Evolutionary conservation across 331 rosid species (phyloP).

Genomic region (Arachis monticola): DNA sequence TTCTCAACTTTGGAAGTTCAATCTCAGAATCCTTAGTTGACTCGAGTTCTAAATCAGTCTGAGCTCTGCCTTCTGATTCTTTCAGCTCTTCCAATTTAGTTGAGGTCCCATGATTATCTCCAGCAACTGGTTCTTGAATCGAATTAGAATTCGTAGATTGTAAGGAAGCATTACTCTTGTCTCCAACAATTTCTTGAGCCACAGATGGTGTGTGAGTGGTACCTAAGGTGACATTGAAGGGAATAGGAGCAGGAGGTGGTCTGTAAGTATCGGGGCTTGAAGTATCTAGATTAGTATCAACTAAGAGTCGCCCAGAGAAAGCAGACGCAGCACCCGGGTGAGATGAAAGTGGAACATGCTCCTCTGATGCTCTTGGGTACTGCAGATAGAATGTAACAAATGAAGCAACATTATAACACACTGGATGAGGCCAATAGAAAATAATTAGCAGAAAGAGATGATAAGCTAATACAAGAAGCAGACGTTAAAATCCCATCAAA

Average conservation of each 20-base stretch:
- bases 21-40: conserved; percentile 57
- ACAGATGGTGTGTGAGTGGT: conserved; percentile 59
- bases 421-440: conserved; percentile 11
- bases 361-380: conserved; percentile 74
- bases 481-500: conserved; percentile 13
- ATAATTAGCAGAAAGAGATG: neutral
- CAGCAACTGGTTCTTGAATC: conserved; percentile 60
- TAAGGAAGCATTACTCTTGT: conserved; percentile 57
- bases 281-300: conserved; percentile 84
- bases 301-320: conserved; percentile 67
- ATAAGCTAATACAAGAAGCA: neutral
- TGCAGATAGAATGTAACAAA: conserved; percentile 48
- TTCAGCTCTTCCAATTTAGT: conserved; percentile 62
- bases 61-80: conserved; percentile 62
- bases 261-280: conserved; percentile 82
- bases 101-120: conserved; percentile 51
- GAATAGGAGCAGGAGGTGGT: conserved; percentile 84
- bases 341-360: conserved; percentile 75
- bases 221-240: conserved; percentile 57
- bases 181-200: conserved; percentile 57
- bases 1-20: conserved; percentile 58
- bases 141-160: conserved; percentile 62
- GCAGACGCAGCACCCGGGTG: conserved; percentile 57
- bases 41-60: conserved; percentile 53
- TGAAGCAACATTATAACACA: conserved; percentile 17